These are phyloP conservation scores for Dactylellina leptospora DNA, from an alignment of 2,329 filamentous ascomycete genomes.

Conservation along the genomic window DNA sequence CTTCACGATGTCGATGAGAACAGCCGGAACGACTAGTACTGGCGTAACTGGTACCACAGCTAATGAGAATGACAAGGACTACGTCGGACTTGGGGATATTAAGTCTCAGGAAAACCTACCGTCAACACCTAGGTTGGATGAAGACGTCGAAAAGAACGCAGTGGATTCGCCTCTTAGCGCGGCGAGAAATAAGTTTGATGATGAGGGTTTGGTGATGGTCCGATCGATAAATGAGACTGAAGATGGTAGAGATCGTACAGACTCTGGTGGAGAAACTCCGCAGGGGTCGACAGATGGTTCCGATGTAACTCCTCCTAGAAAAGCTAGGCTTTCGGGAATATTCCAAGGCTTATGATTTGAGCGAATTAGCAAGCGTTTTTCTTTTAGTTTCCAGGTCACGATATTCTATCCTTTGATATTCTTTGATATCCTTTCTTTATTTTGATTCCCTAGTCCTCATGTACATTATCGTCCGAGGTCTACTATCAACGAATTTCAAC, in stretches of 20 bases:
- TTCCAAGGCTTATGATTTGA: not conserved
- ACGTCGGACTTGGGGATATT: conserved; percentile 19
- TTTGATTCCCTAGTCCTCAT: not conserved
- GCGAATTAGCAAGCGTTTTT: not conserved
- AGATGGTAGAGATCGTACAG: not conserved
- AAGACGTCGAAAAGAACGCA: not conserved
- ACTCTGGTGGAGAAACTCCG: not conserved
- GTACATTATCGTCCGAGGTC: too few species aligned
- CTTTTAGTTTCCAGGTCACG: not conserved
- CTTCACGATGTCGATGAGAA: conserved; percentile 11
- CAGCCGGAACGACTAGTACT: not conserved
- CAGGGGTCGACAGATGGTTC: not conserved
- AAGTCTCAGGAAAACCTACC: conserved; percentile 16
- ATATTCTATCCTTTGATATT: not conserved
- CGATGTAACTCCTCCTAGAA: not conserved
- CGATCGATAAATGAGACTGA: conserved; percentile 2
- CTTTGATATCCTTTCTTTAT: not conserved
- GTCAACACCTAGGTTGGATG: not conserved
- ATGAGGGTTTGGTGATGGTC: not conserved
- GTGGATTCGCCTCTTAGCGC: not conserved
- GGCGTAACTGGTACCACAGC: not conserved
- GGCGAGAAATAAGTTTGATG: not conserved
- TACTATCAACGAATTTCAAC: too few species aligned
- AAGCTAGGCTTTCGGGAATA: not conserved
- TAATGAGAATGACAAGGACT: not conserved